Conservation (phyloP, 2,329 filamentous ascomycete genomes). For the Ramichloridium luteum region DNA sequence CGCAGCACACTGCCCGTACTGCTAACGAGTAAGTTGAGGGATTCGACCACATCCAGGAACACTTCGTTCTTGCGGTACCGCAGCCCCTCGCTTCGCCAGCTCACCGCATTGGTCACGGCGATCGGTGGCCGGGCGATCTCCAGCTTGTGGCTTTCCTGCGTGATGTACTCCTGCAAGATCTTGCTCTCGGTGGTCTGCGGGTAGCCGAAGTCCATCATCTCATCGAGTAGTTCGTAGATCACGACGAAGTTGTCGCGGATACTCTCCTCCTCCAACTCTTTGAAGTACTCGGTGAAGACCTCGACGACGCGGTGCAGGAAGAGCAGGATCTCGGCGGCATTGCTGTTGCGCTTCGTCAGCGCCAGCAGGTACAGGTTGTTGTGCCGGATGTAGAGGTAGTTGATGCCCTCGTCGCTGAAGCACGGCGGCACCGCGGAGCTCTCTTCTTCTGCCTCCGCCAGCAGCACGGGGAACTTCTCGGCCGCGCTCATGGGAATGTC, state of each 20-base stretch:
- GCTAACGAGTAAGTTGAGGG: constrained; percentile 87
- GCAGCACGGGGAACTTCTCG: constrained; percentile 89
- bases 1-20: constrained; percentile 89
- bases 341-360: constrained; percentile 95
- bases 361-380: constrained; percentile 98
- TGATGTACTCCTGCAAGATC: constrained; percentile 94
- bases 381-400: constrained; percentile 98
- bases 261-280: constrained; percentile 94
- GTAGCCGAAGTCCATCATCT: constrained; percentile 99
- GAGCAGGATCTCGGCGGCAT: constrained; percentile 93
- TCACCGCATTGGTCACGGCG: constrained; percentile 94
- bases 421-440: constrained; percentile 93
- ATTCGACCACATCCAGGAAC: constrained; percentile 94
- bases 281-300: constrained; percentile 99
- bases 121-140: constrained; percentile 93
- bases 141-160: constrained; percentile 96
- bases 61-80: constrained; percentile 99
- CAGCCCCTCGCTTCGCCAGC: constrained; percentile 95
- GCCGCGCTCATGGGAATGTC: constrained; percentile 99
- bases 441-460: constrained; percentile 98
- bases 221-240: constrained; percentile 95
- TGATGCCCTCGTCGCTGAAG: constrained; percentile 97
- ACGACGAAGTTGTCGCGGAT: constrained; percentile 99
- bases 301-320: constrained; percentile 98
- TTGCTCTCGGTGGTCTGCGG: constrained; percentile 97